phyloP scores from a whole-genome alignment of 2,329 filamentous ascomycete species.

The Ceratocystis ficicola region DNA sequence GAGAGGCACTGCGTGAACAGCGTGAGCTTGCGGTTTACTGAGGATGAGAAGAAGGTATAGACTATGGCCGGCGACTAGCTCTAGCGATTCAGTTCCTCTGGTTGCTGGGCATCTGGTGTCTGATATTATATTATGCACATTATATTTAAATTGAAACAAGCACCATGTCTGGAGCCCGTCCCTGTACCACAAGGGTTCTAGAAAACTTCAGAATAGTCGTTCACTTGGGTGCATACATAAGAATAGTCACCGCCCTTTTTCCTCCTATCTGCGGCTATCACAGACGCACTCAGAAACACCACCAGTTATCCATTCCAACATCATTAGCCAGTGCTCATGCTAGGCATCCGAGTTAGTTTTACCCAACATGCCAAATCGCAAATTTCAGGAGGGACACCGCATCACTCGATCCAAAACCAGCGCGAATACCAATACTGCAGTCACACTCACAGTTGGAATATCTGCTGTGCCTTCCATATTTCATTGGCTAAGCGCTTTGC shows the following conservation, averaged over 20 bases:
- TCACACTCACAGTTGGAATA: neutral
- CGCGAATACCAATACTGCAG: neutral
- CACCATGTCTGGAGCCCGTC: neutral
- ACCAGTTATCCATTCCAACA: neutral
- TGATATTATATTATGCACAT: neutral
- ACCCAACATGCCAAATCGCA: neutral
- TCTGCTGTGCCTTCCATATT: neutral
- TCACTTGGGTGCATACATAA: neutral
- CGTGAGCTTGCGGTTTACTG: constrained; percentile 68
- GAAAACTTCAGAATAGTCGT: neutral
- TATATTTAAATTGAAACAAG: neutral
- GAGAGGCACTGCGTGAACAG: constrained; percentile 97
- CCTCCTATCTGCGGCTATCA: neutral
- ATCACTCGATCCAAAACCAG: neutral
- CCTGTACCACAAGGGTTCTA: neutral
- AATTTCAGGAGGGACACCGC: neutral
- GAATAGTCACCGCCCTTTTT: too few relatives aligned
- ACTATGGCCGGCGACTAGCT: neutral
- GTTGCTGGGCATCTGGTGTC: neutral
- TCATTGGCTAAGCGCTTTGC: neutral
- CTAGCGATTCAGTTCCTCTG: neutral
- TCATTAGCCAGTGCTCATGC: neutral
- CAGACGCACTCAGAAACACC: neutral
- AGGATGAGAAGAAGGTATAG: constrained; percentile 12
- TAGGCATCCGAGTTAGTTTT: too few relatives aligned